Base-by-base conservation (phyloP, 2,329 filamentous ascomycete genomes). In the Cercospora zeae-maydis region DNA sequence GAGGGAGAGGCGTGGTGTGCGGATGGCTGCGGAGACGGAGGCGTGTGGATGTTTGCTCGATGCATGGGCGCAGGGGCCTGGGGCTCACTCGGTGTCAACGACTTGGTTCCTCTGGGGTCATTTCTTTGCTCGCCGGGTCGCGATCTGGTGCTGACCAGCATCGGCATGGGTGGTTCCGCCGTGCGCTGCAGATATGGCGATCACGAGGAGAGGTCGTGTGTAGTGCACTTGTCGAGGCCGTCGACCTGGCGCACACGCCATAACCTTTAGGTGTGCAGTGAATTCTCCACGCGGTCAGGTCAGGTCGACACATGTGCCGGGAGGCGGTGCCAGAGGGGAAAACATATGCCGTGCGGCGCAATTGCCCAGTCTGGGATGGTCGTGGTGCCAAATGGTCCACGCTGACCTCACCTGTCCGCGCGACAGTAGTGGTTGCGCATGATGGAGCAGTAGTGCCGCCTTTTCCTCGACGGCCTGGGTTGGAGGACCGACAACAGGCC, bases 11-110 rank as follows among this genome's bases (percentile, higher is more conserved):
- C 63, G 39, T 52, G 63, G 21, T 60, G 61, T 24, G 64, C 68
- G 56, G 69, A 66, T 55, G 64, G 58, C 59, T 62, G 66, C 57
- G 63, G 67, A 66, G 65, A 33, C 54, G 57, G 65, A 60, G 59
- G 58, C 57, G 60, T 21, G 30, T 63, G 54, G 45, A 42, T 53
- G 56, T 51, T 52, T 57, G 49, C 31, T 27, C 24, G 24, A 30
- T 10, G 47, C 47, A 52, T 52, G 21, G 47, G 30, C 47, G 19
- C 14, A 13, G 27, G 24, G 47, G 2, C 47, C 24, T 52, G 47
- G 30, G 21, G 30, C 39, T 45, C 19, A 16, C 39, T 45, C 39
- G 39, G 13, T 52, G 24, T 30, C 24, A 13, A 21, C n/a, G 47
- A 45, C 39, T 24, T 52, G 47, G 30, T 30, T n/a, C n/a, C 30